These are phyloP conservation scores for Allium fistulosum DNA, from an alignment of 106 monocot species.

Conservation along the genomic window DNA sequence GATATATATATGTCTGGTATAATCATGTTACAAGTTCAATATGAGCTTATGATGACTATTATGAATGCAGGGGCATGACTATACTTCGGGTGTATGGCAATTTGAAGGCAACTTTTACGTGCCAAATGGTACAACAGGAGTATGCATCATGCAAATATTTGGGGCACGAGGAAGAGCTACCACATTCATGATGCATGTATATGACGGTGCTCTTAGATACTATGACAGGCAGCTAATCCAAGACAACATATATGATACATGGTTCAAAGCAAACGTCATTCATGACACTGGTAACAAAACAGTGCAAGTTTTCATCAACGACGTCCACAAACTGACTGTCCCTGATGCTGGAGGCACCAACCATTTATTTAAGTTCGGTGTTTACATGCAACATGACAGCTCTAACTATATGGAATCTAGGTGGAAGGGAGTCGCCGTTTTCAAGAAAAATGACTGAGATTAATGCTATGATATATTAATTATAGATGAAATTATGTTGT, in stretches of 20 bases:
- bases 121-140: slow-evolving; percentile 4
- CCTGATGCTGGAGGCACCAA: slow-evolving; percentile 1
- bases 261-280: slow-evolving; percentile 9
- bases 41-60: too few species aligned
- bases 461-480: too few species aligned
- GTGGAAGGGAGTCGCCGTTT: slow-evolving; percentile 2
- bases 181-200: slow-evolving; percentile 2
- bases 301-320: slow-evolving; percentile 14
- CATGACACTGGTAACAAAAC: background rate
- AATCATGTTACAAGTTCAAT: too few species aligned
- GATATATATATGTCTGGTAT: too few species aligned
- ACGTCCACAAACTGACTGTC: slow-evolving; percentile 1
- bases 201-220: slow-evolving; percentile 14
- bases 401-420: slow-evolving; percentile 15
- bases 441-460: background rate
- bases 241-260: background rate
- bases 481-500: too few species aligned
- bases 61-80: background rate
- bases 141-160: slow-evolving; percentile 13
- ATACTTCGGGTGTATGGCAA: slow-evolving; percentile 9
- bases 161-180: background rate
- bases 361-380: slow-evolving; percentile 20
- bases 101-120: slow-evolving; percentile 3
- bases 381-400: slow-evolving; percentile 8
- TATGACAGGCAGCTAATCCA: background rate